These are phyloP conservation scores for Solanum hybrid DNA, from an alignment of 305 asterid genomes.

Conservation along the genomic window DNA sequence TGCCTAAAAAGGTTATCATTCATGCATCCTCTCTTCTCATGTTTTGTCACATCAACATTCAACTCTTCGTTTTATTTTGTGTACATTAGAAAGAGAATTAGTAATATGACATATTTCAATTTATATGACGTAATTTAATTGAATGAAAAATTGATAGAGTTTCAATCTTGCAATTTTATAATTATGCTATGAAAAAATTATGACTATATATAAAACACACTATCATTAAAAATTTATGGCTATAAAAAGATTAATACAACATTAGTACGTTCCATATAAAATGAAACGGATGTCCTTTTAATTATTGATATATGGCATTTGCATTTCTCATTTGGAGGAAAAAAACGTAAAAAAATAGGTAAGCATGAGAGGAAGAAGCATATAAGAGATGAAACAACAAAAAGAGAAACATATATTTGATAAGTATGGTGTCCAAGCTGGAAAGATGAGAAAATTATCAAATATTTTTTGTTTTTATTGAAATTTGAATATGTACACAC, in stretches of 20 bases:
- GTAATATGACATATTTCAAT: background rate
- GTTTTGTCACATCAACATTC: background rate
- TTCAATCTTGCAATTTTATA: background rate
- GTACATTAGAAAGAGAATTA: background rate
- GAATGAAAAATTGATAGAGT: background rate
- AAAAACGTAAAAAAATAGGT: background rate
- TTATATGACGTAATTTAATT: background rate
- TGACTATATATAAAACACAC: background rate
- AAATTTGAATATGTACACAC: background rate
- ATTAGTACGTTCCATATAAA: background rate
- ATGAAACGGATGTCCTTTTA: too few relatives aligned
- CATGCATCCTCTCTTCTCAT: background rate
- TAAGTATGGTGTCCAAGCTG: background rate
- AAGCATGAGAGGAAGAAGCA: background rate
- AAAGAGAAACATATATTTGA: background rate
- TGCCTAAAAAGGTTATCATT: background rate
- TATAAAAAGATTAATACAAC: background rate
- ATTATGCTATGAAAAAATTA: background rate
- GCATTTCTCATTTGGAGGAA: background rate
- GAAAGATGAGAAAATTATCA: background rate
- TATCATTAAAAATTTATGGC: background rate
- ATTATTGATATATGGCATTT: background rate
- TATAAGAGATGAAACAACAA: background rate
- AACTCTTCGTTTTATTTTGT: background rate
- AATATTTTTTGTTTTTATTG: background rate